These are phyloP conservation scores for Metarhizium anisopliae DNA, from an alignment of 2,329 filamentous ascomycete species.

Conservation along the genomic window DNA sequence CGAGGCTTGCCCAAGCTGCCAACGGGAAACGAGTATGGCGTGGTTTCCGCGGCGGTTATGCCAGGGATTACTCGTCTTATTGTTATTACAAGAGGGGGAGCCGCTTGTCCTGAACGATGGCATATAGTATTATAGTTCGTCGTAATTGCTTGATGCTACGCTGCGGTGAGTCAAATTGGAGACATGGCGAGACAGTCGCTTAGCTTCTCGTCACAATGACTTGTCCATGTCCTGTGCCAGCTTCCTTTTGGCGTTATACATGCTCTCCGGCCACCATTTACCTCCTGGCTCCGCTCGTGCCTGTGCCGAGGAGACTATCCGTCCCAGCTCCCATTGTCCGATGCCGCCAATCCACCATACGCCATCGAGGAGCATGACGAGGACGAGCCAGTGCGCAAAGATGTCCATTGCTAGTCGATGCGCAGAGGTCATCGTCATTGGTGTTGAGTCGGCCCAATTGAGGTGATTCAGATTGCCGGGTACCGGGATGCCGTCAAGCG, in stretches of 20 bases:
- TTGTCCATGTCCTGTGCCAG: neutral
- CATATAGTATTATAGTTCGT: no score
- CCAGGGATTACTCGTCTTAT: no score
- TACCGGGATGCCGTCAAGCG: conserved; percentile 14
- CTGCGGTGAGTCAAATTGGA: no score
- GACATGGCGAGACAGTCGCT: neutral
- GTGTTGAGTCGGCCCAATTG: neutral
- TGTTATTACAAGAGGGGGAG: no score
- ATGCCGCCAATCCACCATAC: conserved; percentile 31
- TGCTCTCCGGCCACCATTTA: conserved; percentile 28
- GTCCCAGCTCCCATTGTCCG: conserved; percentile 24
- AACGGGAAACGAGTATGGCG: no score
- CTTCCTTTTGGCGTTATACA: conserved; percentile 13
- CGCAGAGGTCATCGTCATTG: conserved; percentile 1
- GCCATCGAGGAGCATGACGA: conserved; percentile 26
- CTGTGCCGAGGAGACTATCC: conserved; percentile 14
- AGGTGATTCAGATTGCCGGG: neutral
- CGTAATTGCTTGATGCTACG: no score
- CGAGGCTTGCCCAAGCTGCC: no score
- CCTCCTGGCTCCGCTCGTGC: neutral
- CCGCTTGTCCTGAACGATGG: no score
- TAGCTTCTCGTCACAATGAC: neutral
- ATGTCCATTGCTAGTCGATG: conserved; percentile 24
- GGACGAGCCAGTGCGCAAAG: conserved; percentile 29
- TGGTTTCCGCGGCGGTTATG: no score